Base-by-base conservation (phyloP, 148 eudicot species). In the Polygonum aviculare region DNA sequence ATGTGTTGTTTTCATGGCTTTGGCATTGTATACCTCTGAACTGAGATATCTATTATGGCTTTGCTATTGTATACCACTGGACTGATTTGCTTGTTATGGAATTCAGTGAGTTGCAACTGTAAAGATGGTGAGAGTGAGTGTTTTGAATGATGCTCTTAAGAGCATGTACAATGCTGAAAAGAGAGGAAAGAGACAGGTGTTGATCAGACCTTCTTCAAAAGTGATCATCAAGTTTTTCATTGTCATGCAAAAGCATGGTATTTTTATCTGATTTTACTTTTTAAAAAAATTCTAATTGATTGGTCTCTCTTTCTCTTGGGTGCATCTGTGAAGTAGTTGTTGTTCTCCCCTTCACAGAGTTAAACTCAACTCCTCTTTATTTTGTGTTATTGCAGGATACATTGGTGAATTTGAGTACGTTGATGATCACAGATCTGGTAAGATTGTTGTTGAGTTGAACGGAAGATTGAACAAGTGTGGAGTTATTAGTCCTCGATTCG, bases 191-290 rank as follows among this genome's bases (percentile, higher is more conserved):
- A 74, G 89, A 62, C 89, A 86, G 83, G 91, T 86, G 73, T 81
- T 88, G 85, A 84, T 86, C n/a, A 81, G 91, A 80, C 88, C 88
- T 57, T 86, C 88, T 2, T 88, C 88, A 33, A 88, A 88, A 83
- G 91, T 88, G 72, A 80, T 86, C 22, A 84, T 88, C 81, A 88
- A 88, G 84, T 84, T 86, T 80, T 86, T 88, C 47, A 35, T 84
- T 26, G 91, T 88, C 57, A 88, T 88, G 91, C 87, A 88, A 60
- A 82, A 86, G 81, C 91, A 88, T 54, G 89, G 91, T 88, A 80
- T 36, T 22, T 33, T 38, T 70, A 12, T 14, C 22, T 38, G 5
- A 14, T 38, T 70, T 3, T n/a, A n/a, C 39, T 16, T 16, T 4
- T n/a, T n/a, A n/a, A n/a, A n/a, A n/a, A n/a, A n/a, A n/a, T n/a